Evolutionary conservation across 352 stramenopile genomes (phyloP).

Genomic region (Phytophthora capsici): DNA sequence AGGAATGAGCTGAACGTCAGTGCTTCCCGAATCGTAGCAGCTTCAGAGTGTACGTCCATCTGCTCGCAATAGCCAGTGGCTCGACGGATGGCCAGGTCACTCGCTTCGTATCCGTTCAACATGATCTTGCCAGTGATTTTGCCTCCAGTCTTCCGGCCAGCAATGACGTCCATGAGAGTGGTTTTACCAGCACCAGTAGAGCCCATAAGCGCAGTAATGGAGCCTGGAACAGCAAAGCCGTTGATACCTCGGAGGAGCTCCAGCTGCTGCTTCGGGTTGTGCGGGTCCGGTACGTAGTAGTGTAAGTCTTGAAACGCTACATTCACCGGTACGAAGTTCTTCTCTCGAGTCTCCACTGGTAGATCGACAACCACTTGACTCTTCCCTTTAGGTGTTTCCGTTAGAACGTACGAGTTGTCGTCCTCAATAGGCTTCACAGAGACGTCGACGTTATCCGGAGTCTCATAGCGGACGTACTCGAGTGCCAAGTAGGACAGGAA

Average conservation of each 20-base stretch:
- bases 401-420: conserved; percentile 15
- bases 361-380: conserved; percentile 10
- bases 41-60: conserved; percentile 16
- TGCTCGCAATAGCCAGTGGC: conserved; percentile 8
- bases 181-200: conserved; percentile 16
- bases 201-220: conserved; percentile 13
- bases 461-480: conserved; percentile 19
- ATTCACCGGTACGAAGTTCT: conserved; percentile 40
- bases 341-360: conserved; percentile 8
- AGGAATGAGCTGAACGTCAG: conserved; percentile 16
- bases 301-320: conserved; percentile 41
- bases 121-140: conserved; percentile 15
- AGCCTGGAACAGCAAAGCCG: conserved; percentile 10
- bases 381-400: conserved; percentile 13
- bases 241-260: conserved; percentile 38
- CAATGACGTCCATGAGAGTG: conserved; percentile 12
- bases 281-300: conserved; percentile 16
- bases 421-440: conserved; percentile 14
- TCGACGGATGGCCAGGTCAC: conserved; percentile 10
- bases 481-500: conserved; percentile 21
- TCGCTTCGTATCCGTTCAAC: conserved; percentile 11
- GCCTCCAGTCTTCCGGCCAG: conserved; percentile 2
- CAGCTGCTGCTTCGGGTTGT: conserved; percentile 29
- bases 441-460: conserved; percentile 13
- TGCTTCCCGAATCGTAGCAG: conserved; percentile 8